These are phyloP conservation scores for Elaeis oleifera DNA, from an alignment of 202 grass and related monocot species.

Conservation along the genomic window DNA sequence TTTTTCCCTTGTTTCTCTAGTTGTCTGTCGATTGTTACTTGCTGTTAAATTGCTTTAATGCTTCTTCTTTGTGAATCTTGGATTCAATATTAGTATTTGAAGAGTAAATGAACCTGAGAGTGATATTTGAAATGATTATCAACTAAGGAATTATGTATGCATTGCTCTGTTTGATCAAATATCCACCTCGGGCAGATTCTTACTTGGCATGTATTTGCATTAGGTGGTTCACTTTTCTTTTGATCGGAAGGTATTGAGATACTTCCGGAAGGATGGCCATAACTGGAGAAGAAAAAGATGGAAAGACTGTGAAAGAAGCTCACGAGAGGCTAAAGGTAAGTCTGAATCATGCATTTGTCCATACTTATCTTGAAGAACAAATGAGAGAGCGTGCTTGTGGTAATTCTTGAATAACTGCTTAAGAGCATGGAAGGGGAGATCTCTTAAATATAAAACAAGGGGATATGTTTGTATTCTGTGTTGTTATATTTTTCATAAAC, in stretches of 20 bases:
- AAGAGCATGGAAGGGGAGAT: background rate
- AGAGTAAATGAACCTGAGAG: too few species aligned
- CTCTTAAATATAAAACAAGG: too few species aligned
- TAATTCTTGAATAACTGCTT: background rate
- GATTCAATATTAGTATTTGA: too few species aligned
- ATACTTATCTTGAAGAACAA: constrained; percentile 2
- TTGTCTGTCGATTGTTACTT: too few species aligned
- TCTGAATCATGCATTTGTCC: background rate
- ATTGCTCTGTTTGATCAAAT: constrained; percentile 1
- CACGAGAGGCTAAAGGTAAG: constrained; percentile 43
- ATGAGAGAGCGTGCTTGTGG: background rate
- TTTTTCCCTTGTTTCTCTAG: too few species aligned
- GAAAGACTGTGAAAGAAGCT: constrained; percentile 44
- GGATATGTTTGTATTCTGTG: too few species aligned
- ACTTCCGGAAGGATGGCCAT: constrained; percentile 48
- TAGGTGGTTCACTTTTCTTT: constrained; percentile 42
- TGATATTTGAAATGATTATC: too few species aligned
- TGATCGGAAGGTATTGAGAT: constrained; percentile 41
- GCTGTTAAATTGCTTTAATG: too few species aligned
- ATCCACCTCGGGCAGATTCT: background rate
- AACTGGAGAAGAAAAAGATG: constrained; percentile 48
- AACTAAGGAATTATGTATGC: background rate
- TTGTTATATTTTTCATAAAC: too few species aligned
- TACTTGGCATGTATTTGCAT: constrained; percentile 13
- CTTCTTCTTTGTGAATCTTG: too few species aligned